phyloP scores from a whole-genome alignment of 2,329 filamentous ascomycete species.

The Colletotrichum australisinense region DNA sequence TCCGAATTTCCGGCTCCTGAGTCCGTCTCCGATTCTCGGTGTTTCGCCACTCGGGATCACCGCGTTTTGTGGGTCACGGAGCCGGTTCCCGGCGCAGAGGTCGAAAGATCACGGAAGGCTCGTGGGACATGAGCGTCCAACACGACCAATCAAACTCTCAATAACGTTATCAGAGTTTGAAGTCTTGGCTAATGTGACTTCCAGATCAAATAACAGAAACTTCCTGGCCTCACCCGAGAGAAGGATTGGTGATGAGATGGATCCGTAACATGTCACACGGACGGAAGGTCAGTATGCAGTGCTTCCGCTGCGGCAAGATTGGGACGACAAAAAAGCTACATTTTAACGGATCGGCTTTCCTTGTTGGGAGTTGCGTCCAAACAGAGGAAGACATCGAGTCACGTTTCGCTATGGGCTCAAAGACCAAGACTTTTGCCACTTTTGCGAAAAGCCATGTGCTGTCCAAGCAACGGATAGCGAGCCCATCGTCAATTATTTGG shows the following conservation, averaged over 20 bases:
- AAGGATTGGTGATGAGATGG: background rate
- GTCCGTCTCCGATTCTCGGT: background rate
- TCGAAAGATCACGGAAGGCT: background rate
- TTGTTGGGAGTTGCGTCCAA: background rate
- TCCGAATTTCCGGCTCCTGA: too few relatives aligned
- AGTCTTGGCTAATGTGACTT: background rate
- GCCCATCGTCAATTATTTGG: background rate
- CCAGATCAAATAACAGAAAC: background rate
- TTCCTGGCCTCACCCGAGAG: background rate
- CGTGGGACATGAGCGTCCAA: background rate
- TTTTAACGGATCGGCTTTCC: background rate
- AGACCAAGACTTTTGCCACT: conserved; percentile 4
- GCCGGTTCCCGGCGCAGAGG: background rate
- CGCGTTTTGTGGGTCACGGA: background rate
- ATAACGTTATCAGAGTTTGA: too few relatives aligned
- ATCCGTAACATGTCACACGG: background rate
- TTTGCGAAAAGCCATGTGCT: background rate
- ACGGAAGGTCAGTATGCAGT: background rate
- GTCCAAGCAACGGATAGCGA: too few relatives aligned
- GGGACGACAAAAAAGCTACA: background rate
- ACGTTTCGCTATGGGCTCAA: background rate
- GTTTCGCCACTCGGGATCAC: background rate
- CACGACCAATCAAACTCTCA: background rate
- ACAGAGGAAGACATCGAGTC: too few relatives aligned
- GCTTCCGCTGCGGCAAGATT: background rate